Conservation (phyloP, 2,329 filamentous ascomycete species). For the Cadophora luteo-olivacea region DNA sequence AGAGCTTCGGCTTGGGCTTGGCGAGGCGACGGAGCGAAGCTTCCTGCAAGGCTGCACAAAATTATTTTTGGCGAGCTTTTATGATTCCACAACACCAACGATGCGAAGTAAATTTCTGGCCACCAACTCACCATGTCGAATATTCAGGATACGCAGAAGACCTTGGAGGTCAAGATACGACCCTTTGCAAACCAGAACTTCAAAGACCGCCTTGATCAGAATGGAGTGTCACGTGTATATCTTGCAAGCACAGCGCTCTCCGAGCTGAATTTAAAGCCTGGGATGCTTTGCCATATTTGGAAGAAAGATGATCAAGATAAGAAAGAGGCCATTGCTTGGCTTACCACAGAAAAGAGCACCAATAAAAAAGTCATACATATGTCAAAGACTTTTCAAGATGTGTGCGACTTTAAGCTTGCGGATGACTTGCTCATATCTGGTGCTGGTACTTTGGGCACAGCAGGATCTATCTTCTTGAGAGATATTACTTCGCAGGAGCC, state of each 20-base stretch:
- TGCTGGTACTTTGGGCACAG: constrained; percentile 56
- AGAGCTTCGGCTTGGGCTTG: constrained; percentile 20
- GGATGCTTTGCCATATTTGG: constrained; percentile 62
- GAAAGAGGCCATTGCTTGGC: constrained; percentile 64
- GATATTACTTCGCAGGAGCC: constrained; percentile 57
- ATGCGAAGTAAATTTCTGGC: constrained; percentile 23
- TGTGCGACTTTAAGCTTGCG: constrained; percentile 74
- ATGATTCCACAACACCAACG: constrained; percentile 17
- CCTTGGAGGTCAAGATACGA: constrained; percentile 45
- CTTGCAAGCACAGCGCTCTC: constrained; percentile 53
- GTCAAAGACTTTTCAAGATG: constrained; percentile 75
- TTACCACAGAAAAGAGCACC: constrained; percentile 62
- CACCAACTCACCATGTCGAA: constrained; percentile 33
- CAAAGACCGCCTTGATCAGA: constrained; percentile 43
- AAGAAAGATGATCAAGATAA: constrained; percentile 44
- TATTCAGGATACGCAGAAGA: constrained; percentile 35
- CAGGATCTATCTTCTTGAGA: constrained; percentile 63
- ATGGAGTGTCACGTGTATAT: constrained; percentile 44
- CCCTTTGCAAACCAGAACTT: constrained; percentile 36
- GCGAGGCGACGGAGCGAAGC: constrained; percentile 17
- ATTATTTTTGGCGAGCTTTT: constrained; percentile 19
- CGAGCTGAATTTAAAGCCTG: constrained; percentile 59
- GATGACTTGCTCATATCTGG: constrained; percentile 70
- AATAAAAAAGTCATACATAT: constrained; percentile 73
- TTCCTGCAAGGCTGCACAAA: constrained; percentile 25